Evolutionary conservation across 768 basidiomycete genomes (phyloP).

Genomic region (Agaricus subrufescens): DNA sequence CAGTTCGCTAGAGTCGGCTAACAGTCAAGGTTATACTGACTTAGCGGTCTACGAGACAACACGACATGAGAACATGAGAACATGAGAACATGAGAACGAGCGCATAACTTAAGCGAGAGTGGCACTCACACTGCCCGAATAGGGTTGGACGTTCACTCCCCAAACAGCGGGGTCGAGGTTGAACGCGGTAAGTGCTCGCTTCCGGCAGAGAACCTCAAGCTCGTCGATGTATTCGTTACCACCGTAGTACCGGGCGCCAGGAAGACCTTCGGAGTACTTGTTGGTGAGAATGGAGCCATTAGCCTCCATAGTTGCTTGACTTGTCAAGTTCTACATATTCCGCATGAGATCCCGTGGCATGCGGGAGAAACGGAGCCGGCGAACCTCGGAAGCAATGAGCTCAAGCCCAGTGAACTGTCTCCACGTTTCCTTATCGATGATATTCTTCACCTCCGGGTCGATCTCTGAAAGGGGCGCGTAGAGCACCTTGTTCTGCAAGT

Average conservation of each 20-base stretch:
- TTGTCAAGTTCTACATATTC: slow-evolving; percentile 81
- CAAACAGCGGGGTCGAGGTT: slow-evolving; percentile 88
- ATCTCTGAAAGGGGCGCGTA: slow-evolving; percentile 85
- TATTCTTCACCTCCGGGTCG: slow-evolving; percentile 93
- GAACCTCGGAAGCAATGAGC: slow-evolving; percentile 97
- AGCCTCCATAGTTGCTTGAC: slow-evolving; percentile 93
- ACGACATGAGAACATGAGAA: neutral
- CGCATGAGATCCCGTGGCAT: neutral
- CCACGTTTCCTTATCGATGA: slow-evolving; percentile 99
- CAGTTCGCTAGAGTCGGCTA: slow-evolving; percentile 13
- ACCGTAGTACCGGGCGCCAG: slow-evolving; percentile 94
- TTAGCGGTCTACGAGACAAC: slow-evolving; percentile 66
- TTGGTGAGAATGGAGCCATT: slow-evolving; percentile 98
- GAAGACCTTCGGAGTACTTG: slow-evolving; percentile 99
- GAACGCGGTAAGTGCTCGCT: slow-evolving; percentile 95
- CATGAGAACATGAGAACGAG: neutral
- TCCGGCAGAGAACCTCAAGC: slow-evolving; percentile 90
- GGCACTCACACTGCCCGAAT: slow-evolving; percentile 79
- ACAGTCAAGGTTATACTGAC: slow-evolving; percentile 36
- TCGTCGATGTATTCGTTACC: slow-evolving; percentile 98
- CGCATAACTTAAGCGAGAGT: neutral
- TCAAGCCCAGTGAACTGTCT: slow-evolving; percentile 96
- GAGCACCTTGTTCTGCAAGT: slow-evolving; percentile 79
- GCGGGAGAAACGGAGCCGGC: slow-evolving; percentile 12
- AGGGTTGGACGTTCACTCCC: slow-evolving; percentile 99